phyloP scores from a whole-genome alignment of 1,284 basidiomycete species.

The Ceratobasidium sp. region DNA sequence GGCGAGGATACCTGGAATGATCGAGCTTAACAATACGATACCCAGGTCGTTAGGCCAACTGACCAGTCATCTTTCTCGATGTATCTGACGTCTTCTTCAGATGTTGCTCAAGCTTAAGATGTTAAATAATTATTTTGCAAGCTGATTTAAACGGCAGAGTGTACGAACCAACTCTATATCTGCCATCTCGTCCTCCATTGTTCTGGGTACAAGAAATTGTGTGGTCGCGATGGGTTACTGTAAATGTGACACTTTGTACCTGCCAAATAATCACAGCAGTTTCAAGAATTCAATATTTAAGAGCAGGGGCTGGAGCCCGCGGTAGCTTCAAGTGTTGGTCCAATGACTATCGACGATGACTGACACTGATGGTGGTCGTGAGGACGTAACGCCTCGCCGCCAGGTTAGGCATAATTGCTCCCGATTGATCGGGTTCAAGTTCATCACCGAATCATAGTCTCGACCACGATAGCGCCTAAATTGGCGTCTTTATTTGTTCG shows the following conservation, averaged over 20 bases:
- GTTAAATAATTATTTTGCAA: constrained; percentile 24
- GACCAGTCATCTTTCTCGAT: constrained; percentile 81
- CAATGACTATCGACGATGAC: neutral
- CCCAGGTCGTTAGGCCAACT: constrained; percentile 46
- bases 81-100: constrained; percentile 81
- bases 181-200: constrained; percentile 77
- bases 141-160: neutral
- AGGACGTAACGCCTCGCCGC: neutral
- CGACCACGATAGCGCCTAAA: neutral
- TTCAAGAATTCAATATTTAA: neutral
- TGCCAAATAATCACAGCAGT: neutral
- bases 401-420: neutral
- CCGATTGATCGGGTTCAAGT: constrained; percentile 13
- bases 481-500: neutral
- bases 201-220: neutral
- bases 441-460: neutral
- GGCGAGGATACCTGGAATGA: constrained; percentile 68
- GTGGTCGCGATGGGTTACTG: neutral
- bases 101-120: constrained; percentile 75
- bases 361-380: neutral
- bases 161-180: constrained; percentile 72
- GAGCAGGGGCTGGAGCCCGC: neutral
- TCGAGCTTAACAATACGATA: neutral
- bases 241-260: neutral
- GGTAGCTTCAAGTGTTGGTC: neutral